Evolutionary conservation across 306 rosid species (phyloP), one percentile per base, ranked within the genome.

Genomic region (Elaeagnus macrophylla): DNA sequence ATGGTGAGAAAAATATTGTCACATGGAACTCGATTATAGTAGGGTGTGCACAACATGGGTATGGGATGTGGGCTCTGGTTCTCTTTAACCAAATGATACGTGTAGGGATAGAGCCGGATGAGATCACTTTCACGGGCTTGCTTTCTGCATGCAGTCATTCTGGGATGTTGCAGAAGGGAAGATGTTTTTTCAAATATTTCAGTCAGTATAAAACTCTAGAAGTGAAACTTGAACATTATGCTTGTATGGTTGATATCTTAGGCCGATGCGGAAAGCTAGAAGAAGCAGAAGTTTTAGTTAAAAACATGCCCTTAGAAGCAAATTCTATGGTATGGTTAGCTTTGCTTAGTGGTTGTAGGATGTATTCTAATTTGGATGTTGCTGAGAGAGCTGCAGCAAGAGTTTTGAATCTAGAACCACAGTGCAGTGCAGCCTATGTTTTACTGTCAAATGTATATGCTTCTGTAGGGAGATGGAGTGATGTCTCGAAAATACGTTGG

Each of bases 61-160:
- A 46, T 61, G 95, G 78, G 18, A 47, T 48, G 72, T 83, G 79
- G 81, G 74, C 77, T 71, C 54, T 83, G 65, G 58, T 78, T 51
- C 67, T 89, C 54, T 77, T 77, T 43, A 71, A 68, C 74, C 85
- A 58, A 69, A 89, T 85, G 95, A 64, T 89, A 36, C 75, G 69
- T 17, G 58, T 62, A 6, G 54, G 77, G 42, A 66, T 81, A 36
- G 79, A 73, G 41, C 83, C 82, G 0, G 88, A 85, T 56, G 97
- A 76, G 72, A 83, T 89, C 67, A 89, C 95, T 2, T 69, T 85
- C 47, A 79, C 83, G 0, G 95, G 95, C 55, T 67, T 89, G 71
- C 94, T 89, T 44, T 83, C 89, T 55, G 85, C 94, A 8, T 89
- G 97, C 70, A 81, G 94, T 71, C 95, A 69, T 51, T 75, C 85